These are phyloP conservation scores for Ustilago crameri DNA, from an alignment of 1,284 basidiomycete species.

Conservation along the genomic window DNA sequence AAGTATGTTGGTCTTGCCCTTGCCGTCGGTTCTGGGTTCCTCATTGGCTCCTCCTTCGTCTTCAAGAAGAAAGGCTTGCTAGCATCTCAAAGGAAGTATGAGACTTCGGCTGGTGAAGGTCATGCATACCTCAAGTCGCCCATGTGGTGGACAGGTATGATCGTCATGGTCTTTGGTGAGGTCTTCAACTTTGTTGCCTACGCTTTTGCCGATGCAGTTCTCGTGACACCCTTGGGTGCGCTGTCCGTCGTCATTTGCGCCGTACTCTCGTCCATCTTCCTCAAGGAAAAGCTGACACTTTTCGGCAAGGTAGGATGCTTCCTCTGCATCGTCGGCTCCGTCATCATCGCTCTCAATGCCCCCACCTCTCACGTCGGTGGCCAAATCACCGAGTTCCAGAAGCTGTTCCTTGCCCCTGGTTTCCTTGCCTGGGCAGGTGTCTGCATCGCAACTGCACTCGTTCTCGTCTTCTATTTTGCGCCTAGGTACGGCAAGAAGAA, in stretches of 20 bases:
- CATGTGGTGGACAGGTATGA: slow-evolving; percentile 68
- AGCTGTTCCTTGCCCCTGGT: slow-evolving; percentile 84
- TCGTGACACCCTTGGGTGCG: slow-evolving; percentile 95
- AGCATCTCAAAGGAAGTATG: slow-evolving; percentile 69
- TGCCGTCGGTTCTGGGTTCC: slow-evolving; percentile 82
- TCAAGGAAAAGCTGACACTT: slow-evolving; percentile 81
- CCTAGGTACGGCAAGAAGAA: slow-evolving; percentile 89
- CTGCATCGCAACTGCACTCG: slow-evolving; percentile 54
- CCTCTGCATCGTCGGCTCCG: slow-evolving; percentile 86
- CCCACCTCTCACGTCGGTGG: slow-evolving; percentile 83
- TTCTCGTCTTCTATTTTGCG: slow-evolving; percentile 77
- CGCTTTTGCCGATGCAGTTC: slow-evolving; percentile 87
- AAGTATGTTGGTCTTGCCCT: slow-evolving; percentile 77
- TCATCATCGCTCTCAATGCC: slow-evolving; percentile 76
- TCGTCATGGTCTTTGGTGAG: slow-evolving; percentile 62
- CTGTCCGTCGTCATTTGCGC: slow-evolving; percentile 96
- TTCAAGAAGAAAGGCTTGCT: slow-evolving; percentile 83
- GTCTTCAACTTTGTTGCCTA: slow-evolving; percentile 74
- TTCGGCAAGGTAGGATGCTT: slow-evolving; percentile 76
- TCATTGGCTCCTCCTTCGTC: slow-evolving; percentile 89
- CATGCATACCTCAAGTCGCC: slow-evolving; percentile 81
- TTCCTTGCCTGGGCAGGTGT: slow-evolving; percentile 81
- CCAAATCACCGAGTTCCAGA: slow-evolving; percentile 81
- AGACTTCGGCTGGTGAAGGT: slow-evolving; percentile 83
- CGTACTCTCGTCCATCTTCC: slow-evolving; percentile 89